Conservation (phyloP, 169 alveolate species). For the Plasmodium relictum region DNA sequence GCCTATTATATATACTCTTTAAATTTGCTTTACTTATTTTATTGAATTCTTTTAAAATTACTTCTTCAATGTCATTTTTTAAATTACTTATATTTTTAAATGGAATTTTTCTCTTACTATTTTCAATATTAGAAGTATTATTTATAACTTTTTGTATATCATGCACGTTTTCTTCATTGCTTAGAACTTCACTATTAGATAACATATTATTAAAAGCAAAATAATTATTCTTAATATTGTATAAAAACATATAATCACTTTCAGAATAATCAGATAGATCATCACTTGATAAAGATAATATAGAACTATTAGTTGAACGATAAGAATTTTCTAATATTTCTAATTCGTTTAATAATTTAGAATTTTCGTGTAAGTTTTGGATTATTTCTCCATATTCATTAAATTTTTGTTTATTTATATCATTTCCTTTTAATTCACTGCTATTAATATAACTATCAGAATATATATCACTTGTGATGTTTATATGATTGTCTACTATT, state of each 20-base stretch:
- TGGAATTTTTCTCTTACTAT: no score
- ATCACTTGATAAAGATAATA: slow-evolving; percentile 55
- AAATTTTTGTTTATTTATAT: no score
- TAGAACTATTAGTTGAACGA: slow-evolving; percentile 56
- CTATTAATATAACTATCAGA: background rate
- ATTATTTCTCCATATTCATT: slow-evolving; percentile 3
- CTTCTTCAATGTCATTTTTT: slow-evolving; percentile 56
- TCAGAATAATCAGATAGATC: slow-evolving; percentile 33
- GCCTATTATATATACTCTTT: slow-evolving; percentile 2
- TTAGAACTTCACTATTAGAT: background rate
- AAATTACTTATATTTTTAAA: background rate
- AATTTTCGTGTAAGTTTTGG: slow-evolving; percentile 10
- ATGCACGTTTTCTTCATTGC: background rate
- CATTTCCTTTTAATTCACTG: background rate
- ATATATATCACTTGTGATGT: background rate
- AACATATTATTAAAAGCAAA: background rate
- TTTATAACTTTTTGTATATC: background rate
- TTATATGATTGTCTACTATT: background rate
- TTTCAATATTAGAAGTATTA: no score
- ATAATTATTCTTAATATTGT: slow-evolving; percentile 28
- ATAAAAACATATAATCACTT: slow-evolving; percentile 25
- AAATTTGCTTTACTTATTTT: slow-evolving; percentile 20
- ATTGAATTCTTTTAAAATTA: slow-evolving; percentile 23
- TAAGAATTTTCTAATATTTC: slow-evolving; percentile 31
- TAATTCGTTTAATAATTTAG: slow-evolving; percentile 21